These are phyloP conservation scores for Zoysia pacifica DNA, from an alignment of 176 grass and related monocot species.

Conservation along the genomic window DNA sequence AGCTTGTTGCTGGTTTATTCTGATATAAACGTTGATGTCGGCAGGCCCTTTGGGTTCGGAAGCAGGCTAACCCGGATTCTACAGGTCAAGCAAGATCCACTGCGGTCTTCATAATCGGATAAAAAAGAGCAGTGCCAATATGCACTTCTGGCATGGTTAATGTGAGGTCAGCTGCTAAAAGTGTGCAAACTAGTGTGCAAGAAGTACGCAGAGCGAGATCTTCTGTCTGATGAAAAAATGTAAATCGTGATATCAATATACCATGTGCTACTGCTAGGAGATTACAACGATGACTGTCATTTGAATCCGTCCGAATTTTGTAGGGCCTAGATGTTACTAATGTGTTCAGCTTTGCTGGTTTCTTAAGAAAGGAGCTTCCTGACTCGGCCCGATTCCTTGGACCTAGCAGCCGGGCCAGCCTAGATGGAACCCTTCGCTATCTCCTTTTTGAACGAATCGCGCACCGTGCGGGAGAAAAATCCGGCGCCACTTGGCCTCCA, in stretches of 20 bases:
- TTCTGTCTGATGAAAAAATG: background rate
- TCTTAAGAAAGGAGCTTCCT: slow-evolving; percentile 46
- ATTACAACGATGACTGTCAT: background rate
- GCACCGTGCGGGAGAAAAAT: background rate
- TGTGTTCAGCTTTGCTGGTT: slow-evolving; percentile 35
- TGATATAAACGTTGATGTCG: background rate
- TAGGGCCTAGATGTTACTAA: slow-evolving; percentile 24
- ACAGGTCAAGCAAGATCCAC: background rate
- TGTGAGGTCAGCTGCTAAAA: background rate
- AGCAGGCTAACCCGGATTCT: background rate
- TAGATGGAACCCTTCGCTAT: slow-evolving; percentile 38
- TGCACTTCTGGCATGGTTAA: background rate
- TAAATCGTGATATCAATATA: background rate
- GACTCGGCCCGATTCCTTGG: slow-evolving; percentile 44
- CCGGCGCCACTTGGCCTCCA: slow-evolving; percentile 28
- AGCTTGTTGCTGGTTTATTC: background rate
- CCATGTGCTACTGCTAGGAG: background rate
- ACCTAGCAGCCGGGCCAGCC: background rate
- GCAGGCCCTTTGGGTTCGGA: background rate
- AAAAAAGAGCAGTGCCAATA: background rate
- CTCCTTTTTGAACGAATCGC: slow-evolving; percentile 30
- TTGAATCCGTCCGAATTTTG: slow-evolving; percentile 29
- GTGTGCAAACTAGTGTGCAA: background rate
- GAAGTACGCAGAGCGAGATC: background rate
- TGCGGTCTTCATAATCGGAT: background rate